These are phyloP conservation scores for Rhizopogon rudus DNA, from an alignment of 768 basidiomycete genomes.

Conservation along the genomic window DNA sequence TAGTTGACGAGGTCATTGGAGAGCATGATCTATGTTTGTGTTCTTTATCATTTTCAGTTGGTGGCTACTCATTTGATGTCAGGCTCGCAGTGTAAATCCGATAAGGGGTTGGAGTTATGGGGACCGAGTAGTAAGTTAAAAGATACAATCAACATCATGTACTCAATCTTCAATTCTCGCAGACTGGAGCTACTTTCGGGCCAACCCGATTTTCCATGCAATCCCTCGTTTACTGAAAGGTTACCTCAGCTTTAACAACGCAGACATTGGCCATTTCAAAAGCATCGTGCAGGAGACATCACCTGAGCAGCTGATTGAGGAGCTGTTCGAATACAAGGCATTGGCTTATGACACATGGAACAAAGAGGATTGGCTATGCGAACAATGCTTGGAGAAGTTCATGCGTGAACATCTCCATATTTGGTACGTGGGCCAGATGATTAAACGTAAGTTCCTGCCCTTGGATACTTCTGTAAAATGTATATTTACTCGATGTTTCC, in stretches of 20 bases:
- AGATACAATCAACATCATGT: neutral
- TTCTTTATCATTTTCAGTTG: neutral
- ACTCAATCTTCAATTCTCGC: neutral
- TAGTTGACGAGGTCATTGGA: conserved; percentile 13
- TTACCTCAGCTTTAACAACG: conserved; percentile 1
- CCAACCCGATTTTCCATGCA: neutral
- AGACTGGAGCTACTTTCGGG: conserved; percentile 14
- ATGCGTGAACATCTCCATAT: conserved; percentile 20
- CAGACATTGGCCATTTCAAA: conserved; percentile 3
- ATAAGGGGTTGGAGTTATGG: conserved; percentile 13
- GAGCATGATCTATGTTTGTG: conserved; percentile 15
- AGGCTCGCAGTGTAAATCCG: conserved; percentile 10
- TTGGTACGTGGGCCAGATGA: conserved; percentile 19
- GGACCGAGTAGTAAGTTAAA: conserved; percentile 22
- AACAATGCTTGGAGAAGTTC: conserved; percentile 21
- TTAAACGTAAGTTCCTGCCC: conserved; percentile 10
- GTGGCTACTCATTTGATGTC: conserved; percentile 1
- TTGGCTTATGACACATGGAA: conserved; percentile 19
- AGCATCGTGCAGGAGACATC: conserved; percentile 4
- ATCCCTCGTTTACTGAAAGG: conserved; percentile 3
- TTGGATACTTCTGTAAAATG: neutral
- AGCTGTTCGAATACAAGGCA: conserved; percentile 13
- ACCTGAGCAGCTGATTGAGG: conserved; percentile 7
- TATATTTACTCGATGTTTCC: neutral
- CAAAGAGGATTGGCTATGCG: conserved; percentile 27